Conservation (phyloP, 2,329 filamentous ascomycete genomes). For the Aspergillus novoparasiticus region DNA sequence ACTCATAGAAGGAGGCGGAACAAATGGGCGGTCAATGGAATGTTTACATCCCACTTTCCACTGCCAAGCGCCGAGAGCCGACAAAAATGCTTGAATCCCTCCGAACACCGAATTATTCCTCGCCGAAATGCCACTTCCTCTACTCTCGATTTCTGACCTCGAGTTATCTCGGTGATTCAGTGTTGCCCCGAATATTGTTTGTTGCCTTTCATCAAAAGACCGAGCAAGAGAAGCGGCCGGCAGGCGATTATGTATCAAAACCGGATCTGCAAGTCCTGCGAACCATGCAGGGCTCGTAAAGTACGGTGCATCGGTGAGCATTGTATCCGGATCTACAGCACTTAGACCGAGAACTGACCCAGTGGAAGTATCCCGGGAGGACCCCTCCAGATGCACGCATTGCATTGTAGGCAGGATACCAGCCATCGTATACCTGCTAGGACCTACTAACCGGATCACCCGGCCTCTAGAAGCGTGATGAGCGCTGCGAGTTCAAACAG, state of each 20-base stretch:
- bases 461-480: neutral
- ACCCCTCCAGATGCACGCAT: neutral
- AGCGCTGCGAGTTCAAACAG: neutral
- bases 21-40: too few species aligned
- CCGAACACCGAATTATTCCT: too few species aligned
- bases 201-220: neutral
- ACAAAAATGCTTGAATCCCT: too few species aligned
- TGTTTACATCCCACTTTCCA: too few species aligned
- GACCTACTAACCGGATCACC: neutral
- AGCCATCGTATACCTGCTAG: too few species aligned
- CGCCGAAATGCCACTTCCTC: too few species aligned
- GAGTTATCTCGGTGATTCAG: too few species aligned
- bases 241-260: neutral
- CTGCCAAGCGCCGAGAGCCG: too few species aligned
- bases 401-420: neutral
- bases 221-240: neutral
- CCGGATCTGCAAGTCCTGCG: slow-evolving; percentile 1
- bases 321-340: neutral
- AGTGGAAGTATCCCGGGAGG: neutral
- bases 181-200: too few species aligned
- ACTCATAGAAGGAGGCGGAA: too few species aligned
- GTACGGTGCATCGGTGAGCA: neutral
- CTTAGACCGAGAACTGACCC: neutral
- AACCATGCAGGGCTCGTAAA: neutral
- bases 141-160: too few species aligned